Evolutionary conservation across 768 basidiomycete genomes (phyloP).

Genomic region (Pisolithus orientalis): DNA sequence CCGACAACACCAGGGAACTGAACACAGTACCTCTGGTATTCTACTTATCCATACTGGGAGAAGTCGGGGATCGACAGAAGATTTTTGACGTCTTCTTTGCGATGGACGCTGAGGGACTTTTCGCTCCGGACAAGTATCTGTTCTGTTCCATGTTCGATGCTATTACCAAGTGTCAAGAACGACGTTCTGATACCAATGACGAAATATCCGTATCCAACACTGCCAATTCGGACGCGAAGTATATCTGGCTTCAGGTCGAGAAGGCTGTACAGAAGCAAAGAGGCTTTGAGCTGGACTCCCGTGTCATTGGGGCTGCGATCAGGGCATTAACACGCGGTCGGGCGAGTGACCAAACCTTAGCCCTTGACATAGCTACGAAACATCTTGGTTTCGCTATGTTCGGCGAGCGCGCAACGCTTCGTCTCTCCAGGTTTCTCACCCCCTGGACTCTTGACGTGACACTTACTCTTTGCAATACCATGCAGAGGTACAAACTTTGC

Average conservation of each 20-base stretch:
- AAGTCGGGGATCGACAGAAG: conserved; percentile 51
- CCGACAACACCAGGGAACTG: conserved; percentile 42
- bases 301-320: conserved; percentile 46
- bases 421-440: conserved; percentile 37
- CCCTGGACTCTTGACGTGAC: conserved; percentile 45
- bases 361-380: conserved; percentile 55
- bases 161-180: conserved; percentile 20
- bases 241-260: conserved; percentile 63
- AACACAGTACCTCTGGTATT: conserved; percentile 40
- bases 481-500: conserved; percentile 40
- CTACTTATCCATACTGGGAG: conserved; percentile 66
- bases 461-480: conserved; percentile 49
- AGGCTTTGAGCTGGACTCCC: conserved; percentile 47
- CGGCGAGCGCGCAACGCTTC: conserved; percentile 32
- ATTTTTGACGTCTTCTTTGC: conserved; percentile 73
- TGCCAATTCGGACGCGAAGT: conserved; percentile 55
- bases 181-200: conserved; percentile 5
- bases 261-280: conserved; percentile 43
- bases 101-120: conserved; percentile 55
- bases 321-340: conserved; percentile 51
- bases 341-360: conserved; percentile 55
- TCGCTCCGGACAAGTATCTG: conserved; percentile 54
- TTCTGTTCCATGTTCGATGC: conserved; percentile 65
- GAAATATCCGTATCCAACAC: conserved; percentile 31
- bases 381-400: conserved; percentile 55